Conservation (phyloP, 345 rosid species). For the Mallotus nudiflorus region DNA sequence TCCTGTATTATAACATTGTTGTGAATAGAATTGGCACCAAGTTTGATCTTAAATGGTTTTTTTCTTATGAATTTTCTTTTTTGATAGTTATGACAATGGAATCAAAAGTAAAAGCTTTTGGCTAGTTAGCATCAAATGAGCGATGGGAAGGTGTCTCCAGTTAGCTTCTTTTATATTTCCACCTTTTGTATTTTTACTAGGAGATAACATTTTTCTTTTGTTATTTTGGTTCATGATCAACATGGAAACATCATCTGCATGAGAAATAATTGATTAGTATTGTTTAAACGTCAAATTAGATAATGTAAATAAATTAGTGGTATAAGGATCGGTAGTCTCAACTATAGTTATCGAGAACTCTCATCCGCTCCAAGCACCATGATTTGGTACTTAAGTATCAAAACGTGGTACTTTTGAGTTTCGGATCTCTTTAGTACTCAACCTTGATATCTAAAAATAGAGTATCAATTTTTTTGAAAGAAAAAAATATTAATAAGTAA, state of each 20-base stretch:
- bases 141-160: conserved; percentile 61
- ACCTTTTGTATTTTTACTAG: not conserved
- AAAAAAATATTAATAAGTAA: no score
- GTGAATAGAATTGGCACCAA: not conserved
- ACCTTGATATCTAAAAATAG: no score
- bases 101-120: conserved; percentile 70
- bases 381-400: no score
- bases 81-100: conserved; percentile 58
- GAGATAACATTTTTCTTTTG: not conserved
- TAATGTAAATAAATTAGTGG: no score
- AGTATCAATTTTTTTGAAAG: no score
- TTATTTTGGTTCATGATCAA: not conserved
- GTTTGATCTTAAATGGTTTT: not conserved
- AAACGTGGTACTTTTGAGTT: no score
- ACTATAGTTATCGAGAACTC: no score
- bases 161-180: not conserved
- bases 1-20: not conserved
- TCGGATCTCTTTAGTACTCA: no score
- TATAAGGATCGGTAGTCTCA: no score
- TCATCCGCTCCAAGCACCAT: no score
- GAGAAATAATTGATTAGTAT: no score
- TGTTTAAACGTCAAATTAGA: no score
- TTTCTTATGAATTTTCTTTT: conserved; percentile 15
- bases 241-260: not conserved
- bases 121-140: conserved; percentile 62